Evolutionary conservation across 495 filamentous ascomycete species (phyloP).

Genomic region (Hypoxylon cercidicola): DNA sequence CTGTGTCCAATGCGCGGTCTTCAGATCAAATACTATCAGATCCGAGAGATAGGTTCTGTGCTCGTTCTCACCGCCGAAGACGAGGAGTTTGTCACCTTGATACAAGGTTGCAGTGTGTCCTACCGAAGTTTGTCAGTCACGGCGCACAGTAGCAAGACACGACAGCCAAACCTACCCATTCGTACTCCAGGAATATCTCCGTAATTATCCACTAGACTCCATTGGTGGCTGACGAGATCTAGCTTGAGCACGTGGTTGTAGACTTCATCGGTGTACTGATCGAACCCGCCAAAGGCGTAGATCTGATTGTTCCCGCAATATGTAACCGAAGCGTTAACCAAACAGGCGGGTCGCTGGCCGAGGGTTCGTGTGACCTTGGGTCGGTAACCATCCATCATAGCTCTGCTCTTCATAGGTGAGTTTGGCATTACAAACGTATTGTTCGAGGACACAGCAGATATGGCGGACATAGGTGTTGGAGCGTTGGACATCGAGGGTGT

Average conservation of each 20-base stretch:
- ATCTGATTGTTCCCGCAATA: conserved; percentile 96
- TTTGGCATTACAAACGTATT: conserved; percentile 88
- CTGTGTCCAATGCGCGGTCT: conserved; percentile 92
- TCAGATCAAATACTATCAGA: conserved; percentile 93
- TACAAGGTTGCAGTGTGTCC: conserved; percentile 96
- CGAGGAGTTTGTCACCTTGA: conserved; percentile 90
- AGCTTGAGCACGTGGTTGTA: conserved; percentile 96
- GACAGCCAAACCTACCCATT: conserved; percentile 75
- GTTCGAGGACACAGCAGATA: conserved; percentile 66
- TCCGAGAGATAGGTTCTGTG: conserved; percentile 95
- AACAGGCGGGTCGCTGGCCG: conserved; percentile 89
- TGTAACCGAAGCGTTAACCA: conserved; percentile 97
- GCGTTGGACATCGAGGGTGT: conserved; percentile 42
- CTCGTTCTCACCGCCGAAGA: conserved; percentile 98
- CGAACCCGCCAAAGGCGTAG: conserved; percentile 98
- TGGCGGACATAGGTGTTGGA: conserved; percentile 60
- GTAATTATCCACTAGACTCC: conserved; percentile 97
- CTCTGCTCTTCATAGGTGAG: conserved; percentile 73
- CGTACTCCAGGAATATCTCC: conserved; percentile 97
- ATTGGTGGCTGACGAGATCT: conserved; percentile 85
- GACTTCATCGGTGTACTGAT: conserved; percentile 98
- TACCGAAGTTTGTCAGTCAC: conserved; percentile 48
- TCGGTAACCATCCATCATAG: conserved; percentile 74
- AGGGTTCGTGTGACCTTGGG: conserved; percentile 82
- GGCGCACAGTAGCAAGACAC: conserved; percentile 14